Evolutionary conservation across 148 eudicot species (phyloP), one percentile per base, ranked within the genome.

Genomic region (Fallopia convolvulus): DNA sequence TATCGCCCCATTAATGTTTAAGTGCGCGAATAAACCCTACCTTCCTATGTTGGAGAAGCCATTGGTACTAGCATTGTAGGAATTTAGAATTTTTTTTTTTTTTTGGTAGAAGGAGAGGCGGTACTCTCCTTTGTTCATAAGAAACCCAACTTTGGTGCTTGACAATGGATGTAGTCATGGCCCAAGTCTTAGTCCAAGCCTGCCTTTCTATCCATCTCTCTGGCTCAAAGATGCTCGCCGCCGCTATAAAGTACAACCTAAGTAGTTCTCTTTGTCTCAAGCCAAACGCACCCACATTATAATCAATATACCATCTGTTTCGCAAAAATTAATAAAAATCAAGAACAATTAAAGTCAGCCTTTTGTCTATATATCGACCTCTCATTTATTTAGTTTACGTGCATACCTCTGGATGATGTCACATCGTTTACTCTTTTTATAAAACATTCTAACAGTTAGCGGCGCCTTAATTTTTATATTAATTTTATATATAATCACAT

Each of bases 121-220:
- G 87, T 33, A 75, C 79, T 33, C 63, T 80, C 46, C 85, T 92
- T 2, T 85, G 78, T 32, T 83, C 83, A 1, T 2, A 18, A 6
- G 86, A 81, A 50, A 13, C 55, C 55, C 55, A 50, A 33, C 40
- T 75, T 49, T 79, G 76, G 20, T 79, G 58, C 7, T 46, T 61
- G 15, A 92, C 79, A 30, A 90, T 86, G 0, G 87, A 79, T 75
- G 92, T 91, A 8, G 83, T 75, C 71, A 94, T 80, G 74, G 76
- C 80, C 18, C 80, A 75, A 0, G 92, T 89, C 78, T 90, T 94
- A 56, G 95, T 90, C 98, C 98, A 94, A 30, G 95, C 95, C 11
- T 87, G 77, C 14, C 98, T 77, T 78, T 88, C 89, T 15, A 36
- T 79, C 12, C 89, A 86, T 76, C 78, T 86, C 60, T 92, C 91